Evolutionary conservation across 2,329 filamentous ascomycete species (phyloP).

Genomic region (Aureobasidium leucospermi): DNA sequence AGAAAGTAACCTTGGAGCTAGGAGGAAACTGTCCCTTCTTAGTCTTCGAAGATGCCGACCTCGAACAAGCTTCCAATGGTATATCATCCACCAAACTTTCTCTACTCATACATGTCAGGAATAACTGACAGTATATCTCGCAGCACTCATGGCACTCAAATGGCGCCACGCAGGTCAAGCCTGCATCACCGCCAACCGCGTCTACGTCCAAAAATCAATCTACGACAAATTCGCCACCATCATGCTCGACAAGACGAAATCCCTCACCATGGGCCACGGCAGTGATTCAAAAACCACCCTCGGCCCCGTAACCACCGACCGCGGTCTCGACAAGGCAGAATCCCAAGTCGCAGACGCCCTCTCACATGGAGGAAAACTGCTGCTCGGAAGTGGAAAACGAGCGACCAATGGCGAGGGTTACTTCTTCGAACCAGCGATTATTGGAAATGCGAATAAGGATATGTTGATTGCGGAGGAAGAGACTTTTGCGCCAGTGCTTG

Average conservation of each 20-base stretch:
- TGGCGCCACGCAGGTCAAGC: constrained; percentile 57
- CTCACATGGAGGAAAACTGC: constrained; percentile 54
- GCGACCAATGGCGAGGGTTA: constrained; percentile 46
- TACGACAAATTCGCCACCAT: constrained; percentile 54
- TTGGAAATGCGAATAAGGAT: constrained; percentile 50
- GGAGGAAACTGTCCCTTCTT: constrained; percentile 60
- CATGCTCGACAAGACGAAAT: constrained; percentile 45
- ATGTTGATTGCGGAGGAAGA: constrained; percentile 55
- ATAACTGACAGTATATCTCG: not conserved
- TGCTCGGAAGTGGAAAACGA: constrained; percentile 48
- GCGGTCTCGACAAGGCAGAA: constrained; percentile 49
- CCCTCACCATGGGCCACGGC: constrained; percentile 56
- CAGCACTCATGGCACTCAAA: constrained; percentile 42
- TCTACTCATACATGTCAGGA: not conserved
- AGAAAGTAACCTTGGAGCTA: constrained; percentile 58
- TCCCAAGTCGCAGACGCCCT: constrained; percentile 58
- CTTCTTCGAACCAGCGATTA: constrained; percentile 63
- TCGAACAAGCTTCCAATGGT: constrained; percentile 49
- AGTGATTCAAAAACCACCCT: constrained; percentile 50
- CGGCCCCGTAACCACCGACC: constrained; percentile 52
- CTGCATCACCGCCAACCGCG: constrained; percentile 58
- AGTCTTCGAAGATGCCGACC: constrained; percentile 57
- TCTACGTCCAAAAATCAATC: constrained; percentile 57
- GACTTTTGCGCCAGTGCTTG: constrained; percentile 58
- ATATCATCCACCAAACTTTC: not conserved